A percentile compares a stretch with the other conserved stretches of the same genome.
Conservation (phyloP, 306 rosid genomes). For the Dryas octopetala region DNA sequence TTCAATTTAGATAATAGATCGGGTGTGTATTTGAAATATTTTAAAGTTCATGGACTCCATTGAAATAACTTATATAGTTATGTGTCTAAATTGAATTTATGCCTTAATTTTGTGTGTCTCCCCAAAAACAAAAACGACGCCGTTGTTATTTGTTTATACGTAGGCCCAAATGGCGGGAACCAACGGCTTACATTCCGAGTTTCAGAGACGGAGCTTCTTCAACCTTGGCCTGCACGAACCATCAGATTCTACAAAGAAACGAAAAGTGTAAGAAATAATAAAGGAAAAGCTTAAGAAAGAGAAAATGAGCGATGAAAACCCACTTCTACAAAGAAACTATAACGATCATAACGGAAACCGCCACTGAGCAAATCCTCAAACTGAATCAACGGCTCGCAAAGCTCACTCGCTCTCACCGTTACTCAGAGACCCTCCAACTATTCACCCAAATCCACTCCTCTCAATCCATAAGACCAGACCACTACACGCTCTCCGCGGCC, state of each 20-base stretch:
- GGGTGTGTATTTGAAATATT: too few species aligned
- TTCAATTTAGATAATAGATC: too few species aligned
- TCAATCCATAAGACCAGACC: slow-evolving; percentile 46
- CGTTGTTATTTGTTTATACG: neutral
- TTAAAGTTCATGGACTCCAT: too few species aligned
- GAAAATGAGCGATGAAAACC: slow-evolving; percentile 26
- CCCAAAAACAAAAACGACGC: neutral
- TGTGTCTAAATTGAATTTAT: too few species aligned
- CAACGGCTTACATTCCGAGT: neutral
- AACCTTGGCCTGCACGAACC: neutral
- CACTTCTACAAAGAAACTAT: slow-evolving; percentile 8
- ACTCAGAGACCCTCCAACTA: slow-evolving; percentile 43
- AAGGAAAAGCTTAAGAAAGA: too few species aligned
- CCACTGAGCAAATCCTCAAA: slow-evolving; percentile 32
- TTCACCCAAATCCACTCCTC: slow-evolving; percentile 55
- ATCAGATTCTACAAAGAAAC: neutral
- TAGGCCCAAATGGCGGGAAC: neutral
- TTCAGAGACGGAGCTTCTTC: neutral
- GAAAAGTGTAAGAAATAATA: too few species aligned
- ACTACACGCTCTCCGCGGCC: slow-evolving; percentile 62
- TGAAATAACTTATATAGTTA: too few species aligned
- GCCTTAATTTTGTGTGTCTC: neutral
- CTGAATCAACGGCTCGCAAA: slow-evolving; percentile 48
- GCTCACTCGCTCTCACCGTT: slow-evolving; percentile 43
- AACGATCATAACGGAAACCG: slow-evolving; percentile 13